Conservation (phyloP, 441 rosid species). For the Metrosideros polymorpha region DNA sequence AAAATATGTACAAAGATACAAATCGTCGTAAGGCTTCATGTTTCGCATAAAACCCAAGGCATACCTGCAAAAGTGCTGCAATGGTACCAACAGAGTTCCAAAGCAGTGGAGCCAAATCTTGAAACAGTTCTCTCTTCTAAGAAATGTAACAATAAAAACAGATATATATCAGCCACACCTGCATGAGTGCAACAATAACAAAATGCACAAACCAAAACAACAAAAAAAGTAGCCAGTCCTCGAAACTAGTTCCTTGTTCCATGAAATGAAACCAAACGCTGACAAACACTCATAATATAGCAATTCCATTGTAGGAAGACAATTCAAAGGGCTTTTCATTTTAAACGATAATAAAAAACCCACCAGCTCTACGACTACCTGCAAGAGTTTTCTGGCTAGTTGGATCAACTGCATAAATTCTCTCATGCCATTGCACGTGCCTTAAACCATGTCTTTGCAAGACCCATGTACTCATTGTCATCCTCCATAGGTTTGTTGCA, state of each 20-base stretch:
- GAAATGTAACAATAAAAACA: constrained; percentile 20
- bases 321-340: background rate
- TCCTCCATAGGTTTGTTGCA: background rate
- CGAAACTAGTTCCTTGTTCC: constrained; percentile 25
- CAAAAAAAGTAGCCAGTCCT: constrained; percentile 33
- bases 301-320: background rate
- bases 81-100: constrained; percentile 80
- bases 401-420: background rate
- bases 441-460: background rate
- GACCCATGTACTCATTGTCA: background rate
- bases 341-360: background rate
- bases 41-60: background rate
- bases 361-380: background rate
- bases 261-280: background rate
- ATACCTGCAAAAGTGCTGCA: constrained; percentile 82
- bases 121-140: constrained; percentile 79
- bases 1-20: background rate
- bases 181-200: constrained; percentile 27
- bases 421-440: background rate
- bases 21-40: background rate
- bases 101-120: constrained; percentile 82
- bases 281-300: background rate
- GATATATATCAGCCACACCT: constrained; percentile 23
- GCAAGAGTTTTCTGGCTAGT: background rate
- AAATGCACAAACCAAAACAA: constrained; percentile 22